Evolutionary conservation across 176 grass and related monocot species (phyloP).

Genomic region (Lolium perenne): DNA sequence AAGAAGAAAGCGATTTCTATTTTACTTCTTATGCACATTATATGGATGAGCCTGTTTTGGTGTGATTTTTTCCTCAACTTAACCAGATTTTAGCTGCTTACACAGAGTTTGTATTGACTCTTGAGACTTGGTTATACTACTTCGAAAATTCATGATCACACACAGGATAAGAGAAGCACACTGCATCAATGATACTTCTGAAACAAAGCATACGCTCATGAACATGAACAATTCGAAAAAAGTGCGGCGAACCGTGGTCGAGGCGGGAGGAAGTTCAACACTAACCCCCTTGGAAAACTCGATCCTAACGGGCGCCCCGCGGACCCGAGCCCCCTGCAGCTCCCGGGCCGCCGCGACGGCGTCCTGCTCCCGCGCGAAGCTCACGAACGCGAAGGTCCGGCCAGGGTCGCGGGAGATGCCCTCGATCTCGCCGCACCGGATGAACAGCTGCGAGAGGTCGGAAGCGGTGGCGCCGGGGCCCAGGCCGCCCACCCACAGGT

Average conservation of each 20-base stretch:
- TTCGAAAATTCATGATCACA: neutral
- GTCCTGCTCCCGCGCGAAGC: constrained; percentile 65
- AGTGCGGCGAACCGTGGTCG: constrained; percentile 27
- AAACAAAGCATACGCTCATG: constrained; percentile 27
- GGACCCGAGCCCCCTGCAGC: constrained; percentile 69
- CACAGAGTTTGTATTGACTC: neutral
- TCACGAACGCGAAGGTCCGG: constrained; percentile 82
- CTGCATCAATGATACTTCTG: neutral
- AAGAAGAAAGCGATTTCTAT: neutral
- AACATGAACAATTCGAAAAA: constrained; percentile 36
- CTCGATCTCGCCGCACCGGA: constrained; percentile 72
- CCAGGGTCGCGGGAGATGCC: constrained; percentile 57
- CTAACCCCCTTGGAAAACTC: constrained; percentile 99
- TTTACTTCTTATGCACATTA: constrained; percentile 8
- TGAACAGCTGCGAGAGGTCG: constrained; percentile 68
- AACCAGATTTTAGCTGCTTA: constrained; percentile 20
- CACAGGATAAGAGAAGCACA: constrained; percentile 22
- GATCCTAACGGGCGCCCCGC: constrained; percentile 75
- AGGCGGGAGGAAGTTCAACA: constrained; percentile 59
- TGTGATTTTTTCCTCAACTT: neutral
- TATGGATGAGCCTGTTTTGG: constrained; percentile 4
- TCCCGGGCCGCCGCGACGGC: constrained; percentile 59
- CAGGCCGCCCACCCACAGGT: constrained; percentile 91
- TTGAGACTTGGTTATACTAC: constrained; percentile 22
- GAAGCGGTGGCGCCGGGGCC: constrained; percentile 47